Base-by-base conservation (phyloP, 306 rosid genomes). In the Malus fusca region DNA sequence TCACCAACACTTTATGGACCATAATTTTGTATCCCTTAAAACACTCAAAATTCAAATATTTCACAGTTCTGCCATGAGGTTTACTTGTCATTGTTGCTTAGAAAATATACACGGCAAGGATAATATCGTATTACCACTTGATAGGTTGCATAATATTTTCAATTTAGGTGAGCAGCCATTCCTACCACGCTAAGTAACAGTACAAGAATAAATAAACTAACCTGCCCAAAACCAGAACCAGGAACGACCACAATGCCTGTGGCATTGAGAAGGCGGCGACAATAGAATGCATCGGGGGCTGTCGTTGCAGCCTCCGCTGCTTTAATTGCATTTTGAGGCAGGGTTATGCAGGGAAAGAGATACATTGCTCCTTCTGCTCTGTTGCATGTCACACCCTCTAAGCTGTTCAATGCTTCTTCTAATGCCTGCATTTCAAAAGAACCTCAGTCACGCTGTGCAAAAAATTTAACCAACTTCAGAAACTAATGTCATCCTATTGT, bases 161-260 rank as follows among this genome's bases (percentile, higher is more conserved):
- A 61, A 61, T 61, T 61, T 23, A 61, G 66, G 21, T 61, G 33
- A 61, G 19, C 68, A 65, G 72, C 66, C 7, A 48, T 15, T 63
- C 22, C 35, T 7, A 48, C 43, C 60, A 74, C 19, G 17, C 52
- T 28, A 48, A 30, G 44, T 40, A 46, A n/a, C 26, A 69, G 46
- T 48, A 44, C 35, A 25, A 51, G 31, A 46, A 71, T 13, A 26
- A 4, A 46, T 63, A 19, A 66, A 82, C 90, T 62, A 83, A 91
- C 98, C 92, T 93, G 98, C 76, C 98, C 89, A 15, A 93, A 93
- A 77, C 97, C 97, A 66, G 96, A 93, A 82, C 97, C 97, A 62
- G 97, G 97, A 65, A 93, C 98, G 62, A 90, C 84, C 4, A 93
- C 96, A 10, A 93, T 79, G 75, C 98, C 98, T 0, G 98, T 91